Conservation (phyloP, 176 grass and related monocot genomes). For the Oryza longistaminata region DNA sequence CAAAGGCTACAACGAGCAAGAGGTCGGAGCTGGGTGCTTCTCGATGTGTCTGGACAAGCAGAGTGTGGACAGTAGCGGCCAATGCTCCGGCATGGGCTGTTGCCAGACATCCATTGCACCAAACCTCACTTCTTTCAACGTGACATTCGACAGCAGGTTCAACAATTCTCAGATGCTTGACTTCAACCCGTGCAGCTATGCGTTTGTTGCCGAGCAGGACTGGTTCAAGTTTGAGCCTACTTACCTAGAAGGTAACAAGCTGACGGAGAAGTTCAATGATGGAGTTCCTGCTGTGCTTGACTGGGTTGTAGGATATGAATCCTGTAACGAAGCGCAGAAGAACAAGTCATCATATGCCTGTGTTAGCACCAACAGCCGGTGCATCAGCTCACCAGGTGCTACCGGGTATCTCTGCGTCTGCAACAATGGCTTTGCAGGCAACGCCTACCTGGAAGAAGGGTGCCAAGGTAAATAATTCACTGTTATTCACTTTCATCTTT, state of each 20-base stretch:
- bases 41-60: too few species aligned
- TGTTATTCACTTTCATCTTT: background rate
- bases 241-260: constrained; percentile 31
- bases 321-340: constrained; percentile 14
- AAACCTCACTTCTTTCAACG: constrained; percentile 18
- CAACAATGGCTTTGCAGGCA: constrained; percentile 30
- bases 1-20: too few species aligned
- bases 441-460: constrained; percentile 40
- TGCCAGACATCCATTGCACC: constrained; percentile 19
- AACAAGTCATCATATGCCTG: constrained; percentile 38
- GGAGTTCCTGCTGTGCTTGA: constrained; percentile 33
- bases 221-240: background rate
- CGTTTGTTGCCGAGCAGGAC: too few species aligned
- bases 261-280: background rate
- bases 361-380: constrained; percentile 23
- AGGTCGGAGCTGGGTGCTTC: too few species aligned
- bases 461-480: constrained; percentile 31
- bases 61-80: too few species aligned
- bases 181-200: constrained; percentile 47
- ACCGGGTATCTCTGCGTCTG: constrained; percentile 45
- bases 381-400: constrained; percentile 27
- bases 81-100: too few species aligned
- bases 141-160: constrained; percentile 26
- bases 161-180: too few species aligned
- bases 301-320: constrained; percentile 35